Conservation (phyloP, 805 yeast genomes). For the Myxozyma neglecta region DNA sequence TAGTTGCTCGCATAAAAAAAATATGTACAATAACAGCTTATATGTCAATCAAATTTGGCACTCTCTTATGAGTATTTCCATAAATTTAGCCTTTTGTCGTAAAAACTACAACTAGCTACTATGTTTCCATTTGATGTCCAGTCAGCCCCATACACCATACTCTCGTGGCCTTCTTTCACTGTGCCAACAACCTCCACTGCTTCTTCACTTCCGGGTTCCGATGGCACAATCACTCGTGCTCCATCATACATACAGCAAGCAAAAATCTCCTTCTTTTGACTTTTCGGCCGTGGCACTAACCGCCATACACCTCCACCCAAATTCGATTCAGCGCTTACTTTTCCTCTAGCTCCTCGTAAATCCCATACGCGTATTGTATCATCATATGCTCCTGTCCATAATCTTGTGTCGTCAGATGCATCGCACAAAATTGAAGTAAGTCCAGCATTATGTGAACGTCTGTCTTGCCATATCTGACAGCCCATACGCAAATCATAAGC, state of each 20-base stretch:
- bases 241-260: conserved; percentile 97
- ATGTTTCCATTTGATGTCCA: conserved; percentile 57
- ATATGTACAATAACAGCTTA: conserved; percentile 10
- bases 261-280: conserved; percentile 38
- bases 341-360: conserved; percentile 50
- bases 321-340: conserved; percentile 46
- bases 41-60: not conserved
- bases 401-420: conserved; percentile 43
- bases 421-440: conserved; percentile 69
- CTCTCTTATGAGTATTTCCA: conserved; percentile 49
- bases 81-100: conserved; percentile 75
- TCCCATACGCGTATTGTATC: conserved; percentile 72
- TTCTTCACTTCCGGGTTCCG: conserved; percentile 33
- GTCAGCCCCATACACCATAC: conserved; percentile 96
- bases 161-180: conserved; percentile 60
- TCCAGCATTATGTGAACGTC: conserved; percentile 83
- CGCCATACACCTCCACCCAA: conserved; percentile 97
- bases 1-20: conserved; percentile 38
- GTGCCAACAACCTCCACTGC: conserved; percentile 16
- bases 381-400: conserved; percentile 93
- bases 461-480: conserved; percentile 35
- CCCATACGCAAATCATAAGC: conserved; percentile 40
- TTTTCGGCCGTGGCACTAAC: conserved; percentile 59
- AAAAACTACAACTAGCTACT: conserved; percentile 85
- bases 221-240: conserved; percentile 62